Conservation (phyloP, 352 stramenopile genomes). For the Elongisporangium anandrum region DNA sequence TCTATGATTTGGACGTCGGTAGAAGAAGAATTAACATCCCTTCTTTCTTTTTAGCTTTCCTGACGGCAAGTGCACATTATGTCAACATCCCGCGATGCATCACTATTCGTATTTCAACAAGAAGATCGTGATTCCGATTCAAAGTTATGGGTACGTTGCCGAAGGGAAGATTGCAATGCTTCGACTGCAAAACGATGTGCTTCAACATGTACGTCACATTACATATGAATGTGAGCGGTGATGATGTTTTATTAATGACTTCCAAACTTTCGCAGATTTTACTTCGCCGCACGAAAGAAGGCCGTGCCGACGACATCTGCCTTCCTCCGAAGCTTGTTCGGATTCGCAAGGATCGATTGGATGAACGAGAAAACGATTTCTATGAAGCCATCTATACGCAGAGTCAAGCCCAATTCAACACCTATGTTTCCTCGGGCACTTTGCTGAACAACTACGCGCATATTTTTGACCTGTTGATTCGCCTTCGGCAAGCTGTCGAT, state of each 20-base stretch:
- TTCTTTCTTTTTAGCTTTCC: constrained; percentile 38
- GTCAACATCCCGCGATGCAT: constrained; percentile 91
- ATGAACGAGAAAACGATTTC: constrained; percentile 96
- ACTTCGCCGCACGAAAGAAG: constrained; percentile 97
- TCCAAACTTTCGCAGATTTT: constrained; percentile 78
- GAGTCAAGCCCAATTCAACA: constrained; percentile 97
- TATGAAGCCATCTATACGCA: constrained; percentile 99
- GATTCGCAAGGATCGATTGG: constrained; percentile 78
- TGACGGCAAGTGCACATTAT: constrained; percentile 88
- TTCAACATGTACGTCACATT: constrained; percentile 68
- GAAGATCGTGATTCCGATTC: constrained; percentile 98
- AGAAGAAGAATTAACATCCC: constrained; percentile 13
- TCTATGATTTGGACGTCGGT: no score
- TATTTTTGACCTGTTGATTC: constrained; percentile 98
- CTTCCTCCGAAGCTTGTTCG: constrained; percentile 86
- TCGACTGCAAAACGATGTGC: constrained; percentile 91
- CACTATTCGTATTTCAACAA: constrained; percentile 99
- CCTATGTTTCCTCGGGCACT: constrained; percentile 96
- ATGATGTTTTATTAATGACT: not conserved
- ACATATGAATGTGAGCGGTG: not conserved
- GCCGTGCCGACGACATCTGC: constrained; percentile 93
- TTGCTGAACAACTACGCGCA: constrained; percentile 99
- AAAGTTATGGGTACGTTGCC: constrained; percentile 92
- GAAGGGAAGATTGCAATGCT: constrained; percentile 95
- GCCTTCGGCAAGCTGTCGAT: constrained; percentile 97